These are phyloP conservation scores for Penicillium soppii DNA, from an alignment of 495 filamentous ascomycete genomes.

Conservation along the genomic window DNA sequence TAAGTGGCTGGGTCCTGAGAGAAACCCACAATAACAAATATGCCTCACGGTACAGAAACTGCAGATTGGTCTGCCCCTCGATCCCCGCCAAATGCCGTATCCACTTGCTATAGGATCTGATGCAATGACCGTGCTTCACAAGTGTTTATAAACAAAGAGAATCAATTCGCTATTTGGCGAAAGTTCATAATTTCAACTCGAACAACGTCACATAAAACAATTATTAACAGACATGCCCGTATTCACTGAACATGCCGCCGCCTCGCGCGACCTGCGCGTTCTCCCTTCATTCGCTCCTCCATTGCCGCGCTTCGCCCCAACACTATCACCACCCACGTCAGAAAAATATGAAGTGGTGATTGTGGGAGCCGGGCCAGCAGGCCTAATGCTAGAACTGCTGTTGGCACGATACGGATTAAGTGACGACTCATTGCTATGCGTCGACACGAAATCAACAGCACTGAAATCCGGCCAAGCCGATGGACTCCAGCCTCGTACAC, in stretches of 20 bases:
- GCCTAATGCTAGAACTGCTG: slow-evolving; percentile 29
- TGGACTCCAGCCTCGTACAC: slow-evolving; percentile 49
- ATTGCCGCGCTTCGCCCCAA: slow-evolving; percentile 13
- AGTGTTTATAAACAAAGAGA: too few relatives aligned
- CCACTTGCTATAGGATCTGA: too few relatives aligned
- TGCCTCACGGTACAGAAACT: too few relatives aligned
- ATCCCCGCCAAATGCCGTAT: not conserved
- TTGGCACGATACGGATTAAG: slow-evolving; percentile 34
- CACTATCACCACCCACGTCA: slow-evolving; percentile 17
- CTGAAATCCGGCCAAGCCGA: slow-evolving; percentile 53
- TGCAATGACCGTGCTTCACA: too few relatives aligned
- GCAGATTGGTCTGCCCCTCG: too few relatives aligned
- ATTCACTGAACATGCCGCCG: slow-evolving; percentile 27
- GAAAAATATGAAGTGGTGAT: slow-evolving; percentile 1
- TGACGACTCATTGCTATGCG: slow-evolving; percentile 25
- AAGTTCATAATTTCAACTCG: too few relatives aligned
- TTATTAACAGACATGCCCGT: slow-evolving; percentile 24
- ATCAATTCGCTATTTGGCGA: too few relatives aligned
- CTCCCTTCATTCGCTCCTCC: slow-evolving; percentile 20
- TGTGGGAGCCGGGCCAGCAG: slow-evolving; percentile 29
- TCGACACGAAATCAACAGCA: slow-evolving; percentile 26
- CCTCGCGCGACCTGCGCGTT: slow-evolving; percentile 20
- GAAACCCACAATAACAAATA: not conserved
- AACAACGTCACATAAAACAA: too few relatives aligned
- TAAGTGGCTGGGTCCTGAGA: not conserved